Conservation (phyloP, 2,329 filamentous ascomycete species). For the Cytospora piceicola region DNA sequence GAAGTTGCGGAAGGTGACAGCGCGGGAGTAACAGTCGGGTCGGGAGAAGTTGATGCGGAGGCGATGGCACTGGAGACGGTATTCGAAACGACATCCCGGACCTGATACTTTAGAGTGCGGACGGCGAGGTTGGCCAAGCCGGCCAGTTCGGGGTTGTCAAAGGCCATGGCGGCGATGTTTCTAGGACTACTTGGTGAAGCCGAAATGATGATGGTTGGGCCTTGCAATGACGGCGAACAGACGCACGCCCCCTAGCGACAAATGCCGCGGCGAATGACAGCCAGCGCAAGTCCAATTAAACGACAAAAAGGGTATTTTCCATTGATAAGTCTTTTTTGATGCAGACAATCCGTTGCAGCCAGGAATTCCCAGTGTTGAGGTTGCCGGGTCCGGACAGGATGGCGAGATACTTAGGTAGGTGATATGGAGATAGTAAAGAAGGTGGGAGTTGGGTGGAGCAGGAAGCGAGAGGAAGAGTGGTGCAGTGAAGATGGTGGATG, state of each 20-base stretch:
- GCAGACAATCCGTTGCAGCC: background rate
- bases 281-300: slow-evolving; percentile 16
- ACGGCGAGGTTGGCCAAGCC: slow-evolving; percentile 26
- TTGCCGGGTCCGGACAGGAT: background rate
- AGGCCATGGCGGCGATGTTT: slow-evolving; percentile 16
- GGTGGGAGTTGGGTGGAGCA: background rate
- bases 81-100: slow-evolving; percentile 19
- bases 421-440: background rate
- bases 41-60: slow-evolving; percentile 14
- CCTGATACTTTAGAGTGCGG: slow-evolving; percentile 28
- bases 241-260: slow-evolving; percentile 16
- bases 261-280: slow-evolving; percentile 21
- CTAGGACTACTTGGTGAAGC: background rate
- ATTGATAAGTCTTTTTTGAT: slow-evolving; percentile 1
- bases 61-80: slow-evolving; percentile 20
- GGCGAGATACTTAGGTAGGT: background rate
- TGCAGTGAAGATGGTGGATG: slow-evolving; percentile 1
- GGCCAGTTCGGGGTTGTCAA: slow-evolving; percentile 26
- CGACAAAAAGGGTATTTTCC: background rate
- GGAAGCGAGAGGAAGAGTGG: slow-evolving; percentile 4
- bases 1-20: background rate
- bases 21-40: slow-evolving; percentile 17
- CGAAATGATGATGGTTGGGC: background rate
- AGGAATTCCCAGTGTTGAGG: background rate
- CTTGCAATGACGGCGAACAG: slow-evolving; percentile 1